Base-by-base conservation (phyloP, 306 rosid genomes). In the Gleditsia sinensis region DNA sequence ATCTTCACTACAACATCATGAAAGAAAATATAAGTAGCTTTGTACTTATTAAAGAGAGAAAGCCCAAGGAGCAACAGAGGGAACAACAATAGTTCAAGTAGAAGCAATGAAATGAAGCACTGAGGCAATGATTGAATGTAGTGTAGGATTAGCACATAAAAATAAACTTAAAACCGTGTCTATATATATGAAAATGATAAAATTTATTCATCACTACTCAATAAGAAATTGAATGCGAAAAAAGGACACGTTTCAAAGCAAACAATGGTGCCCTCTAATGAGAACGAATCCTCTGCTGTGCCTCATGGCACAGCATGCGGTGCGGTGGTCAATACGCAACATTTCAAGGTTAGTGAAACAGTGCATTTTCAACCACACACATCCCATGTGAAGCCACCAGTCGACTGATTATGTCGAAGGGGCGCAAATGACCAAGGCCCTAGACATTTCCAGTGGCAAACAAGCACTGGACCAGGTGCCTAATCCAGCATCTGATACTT, bases 1-100 rank as follows among this genome's bases (percentile, higher is more conserved):
- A 11, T 80, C 88, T 25, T 87, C 92, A 61, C 89, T 87, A 84
- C 56, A 77, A 53, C 72, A 79, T 53, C 46, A 63, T 51, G 64
- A 30, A 12, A 58, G 23, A 39, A 33, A 53, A 70, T 17, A 63
- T 36, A 7, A 40, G 36, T 34, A 45, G 9, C 33, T 71, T 27
- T 72, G 63, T 13, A 36, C 70, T 49, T 19, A 36, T 14, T 49
- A 45, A 57, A 33, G 42, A 66, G 33, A 69, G 83, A 67, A 16
- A 53, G 10, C 34, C 19, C 46, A 46, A 75, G 43, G 12, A 57
- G 40, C 23, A 55, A 53, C 54, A 76, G 67, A 50, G 14, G 51
- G 50, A 49, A 39, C 28, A 12, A 17, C 64, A 39, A 64, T 32
- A 42, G 27, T 68, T 65, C 46, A 32, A 72, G 59, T 56, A 6